Evolutionary conservation across 2,329 filamentous ascomycete species (phyloP), one percentile per base, ranked within the genome.

Genomic region (Helminthosporium solani): DNA sequence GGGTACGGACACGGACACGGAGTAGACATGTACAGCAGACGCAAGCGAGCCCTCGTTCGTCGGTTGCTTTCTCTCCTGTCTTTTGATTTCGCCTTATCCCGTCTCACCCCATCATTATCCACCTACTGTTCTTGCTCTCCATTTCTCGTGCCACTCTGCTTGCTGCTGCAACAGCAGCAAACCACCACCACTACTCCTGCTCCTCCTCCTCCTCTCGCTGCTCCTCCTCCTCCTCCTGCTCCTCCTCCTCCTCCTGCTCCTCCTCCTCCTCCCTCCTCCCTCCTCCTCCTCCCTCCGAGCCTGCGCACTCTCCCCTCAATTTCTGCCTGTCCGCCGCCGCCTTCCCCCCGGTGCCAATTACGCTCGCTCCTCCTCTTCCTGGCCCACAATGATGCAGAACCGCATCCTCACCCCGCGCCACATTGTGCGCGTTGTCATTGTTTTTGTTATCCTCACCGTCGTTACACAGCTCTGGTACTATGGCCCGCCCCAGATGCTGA

Each of bases 401-500:
- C 39, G 28, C 39, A 9, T 41, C 7, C 39, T 31, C 39, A 33
- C 28, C 27, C 39, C 27, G 27, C 40, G 40, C 31, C 31, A 42
- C 14, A 31, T 34, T 15, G 28, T 42, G 14, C 40, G 34, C 25
- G 19, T 38, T 25, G 18, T 42, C 15, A 23, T 42, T 12, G 25
- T 34, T 11, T 42, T 42, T 20, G 31, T 31, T 12, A 27, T 42
- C 21, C 20, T 42, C 30, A 35, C 20, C 11, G 21, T 31, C 20
- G 18, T 42, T 20, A 31, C 40, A 2, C 28, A 31, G 31, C 40
- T 42, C 27, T 42, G 40, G 40, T 31, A 35, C 19, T 34, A 28
- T 14, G 30, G 33, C 14, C 40, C 40, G 20, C 30, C 19, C 21
- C 35, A 23, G 8, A n/a, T 16, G 9, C 19, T 25, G 6, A 14